Evolutionary conservation across 2,329 filamentous ascomycete species (phyloP).

Genomic region (Thelonectria discophora): DNA sequence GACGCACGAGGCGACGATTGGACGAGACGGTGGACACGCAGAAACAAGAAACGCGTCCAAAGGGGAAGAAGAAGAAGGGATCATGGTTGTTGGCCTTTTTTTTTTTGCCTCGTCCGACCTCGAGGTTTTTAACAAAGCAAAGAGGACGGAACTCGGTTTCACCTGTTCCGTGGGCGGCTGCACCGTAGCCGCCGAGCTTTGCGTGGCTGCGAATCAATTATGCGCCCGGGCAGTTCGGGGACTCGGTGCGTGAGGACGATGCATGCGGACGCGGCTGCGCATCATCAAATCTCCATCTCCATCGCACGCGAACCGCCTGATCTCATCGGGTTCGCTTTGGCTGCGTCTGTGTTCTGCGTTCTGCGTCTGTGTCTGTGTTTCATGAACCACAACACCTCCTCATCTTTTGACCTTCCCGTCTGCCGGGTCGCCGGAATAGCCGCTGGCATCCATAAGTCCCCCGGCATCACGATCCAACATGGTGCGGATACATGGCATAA

Average conservation of each 20-base stretch:
- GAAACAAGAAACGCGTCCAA: not conserved
- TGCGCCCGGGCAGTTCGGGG: no score
- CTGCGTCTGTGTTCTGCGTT: no score
- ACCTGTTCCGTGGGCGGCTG: slow-evolving; percentile 3
- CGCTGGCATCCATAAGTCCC: not conserved
- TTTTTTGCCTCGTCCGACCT: not conserved
- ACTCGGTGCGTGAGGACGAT: no score
- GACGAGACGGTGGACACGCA: not conserved
- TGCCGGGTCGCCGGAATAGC: slow-evolving; percentile 8
- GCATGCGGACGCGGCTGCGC: no score
- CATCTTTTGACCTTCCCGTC: not conserved
- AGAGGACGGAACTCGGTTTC: not conserved
- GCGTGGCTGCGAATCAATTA: no score
- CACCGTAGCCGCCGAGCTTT: slow-evolving; percentile 11
- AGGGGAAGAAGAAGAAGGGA: not conserved
- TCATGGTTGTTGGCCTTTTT: not conserved
- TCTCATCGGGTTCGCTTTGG: no score
- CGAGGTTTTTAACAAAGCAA: slow-evolving; percentile 12
- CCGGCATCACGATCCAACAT: not conserved
- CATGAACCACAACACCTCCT: no score
- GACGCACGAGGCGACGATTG: not conserved
- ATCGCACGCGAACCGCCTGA: no score
- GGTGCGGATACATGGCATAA: no score
- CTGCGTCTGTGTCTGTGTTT: no score
- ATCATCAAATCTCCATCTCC: no score